phyloP scores from a whole-genome alignment of 192 early-diverging fungal species.

The Podila clonocystis region DNA sequence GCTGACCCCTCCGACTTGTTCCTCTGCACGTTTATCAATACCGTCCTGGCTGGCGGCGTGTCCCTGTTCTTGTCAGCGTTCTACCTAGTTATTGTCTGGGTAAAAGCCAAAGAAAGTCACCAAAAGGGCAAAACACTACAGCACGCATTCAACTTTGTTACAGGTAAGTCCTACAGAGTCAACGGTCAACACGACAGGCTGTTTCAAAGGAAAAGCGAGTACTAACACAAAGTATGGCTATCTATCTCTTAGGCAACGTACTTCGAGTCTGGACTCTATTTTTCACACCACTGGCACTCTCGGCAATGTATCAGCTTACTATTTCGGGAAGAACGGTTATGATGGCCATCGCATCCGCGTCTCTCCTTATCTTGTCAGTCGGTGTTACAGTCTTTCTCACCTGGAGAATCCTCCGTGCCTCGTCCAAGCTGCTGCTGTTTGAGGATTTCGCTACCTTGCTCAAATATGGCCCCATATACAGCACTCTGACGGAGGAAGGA shows the following conservation, averaged over 20 bases:
- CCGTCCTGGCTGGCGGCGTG: slow-evolving; percentile 25
- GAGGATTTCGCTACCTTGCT: slow-evolving; percentile 51
- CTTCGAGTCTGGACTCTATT: slow-evolving; percentile 50
- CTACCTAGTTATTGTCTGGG: slow-evolving; percentile 17
- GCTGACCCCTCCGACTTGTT: slow-evolving; percentile 28
- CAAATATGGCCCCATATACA: slow-evolving; percentile 59
- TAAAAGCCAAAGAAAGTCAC: slow-evolving; percentile 17
- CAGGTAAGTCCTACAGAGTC: slow-evolving; percentile 16
- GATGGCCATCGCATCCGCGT: slow-evolving; percentile 33
- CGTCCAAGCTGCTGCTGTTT: slow-evolving; percentile 36
- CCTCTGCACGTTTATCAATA: slow-evolving; percentile 33
- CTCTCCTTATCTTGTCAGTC: slow-evolving; percentile 49
- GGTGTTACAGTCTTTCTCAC: slow-evolving; percentile 42
- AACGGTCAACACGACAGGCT: background rate
- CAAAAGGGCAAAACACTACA: slow-evolving; percentile 45
- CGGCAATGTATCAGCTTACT: slow-evolving; percentile 60
- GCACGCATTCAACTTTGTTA: slow-evolving; percentile 40
- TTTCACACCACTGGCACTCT: slow-evolving; percentile 54
- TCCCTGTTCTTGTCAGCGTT: slow-evolving; percentile 30
- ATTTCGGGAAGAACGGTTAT: slow-evolving; percentile 39
- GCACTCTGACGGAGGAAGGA: slow-evolving; percentile 53
- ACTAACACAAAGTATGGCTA: background rate
- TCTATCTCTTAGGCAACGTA: slow-evolving; percentile 41
- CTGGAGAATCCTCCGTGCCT: slow-evolving; percentile 49
- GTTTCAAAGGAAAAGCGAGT: background rate